Base-by-base conservation (phyloP, 352 stramenopile species). In the Ophiocytium majus region DNA sequence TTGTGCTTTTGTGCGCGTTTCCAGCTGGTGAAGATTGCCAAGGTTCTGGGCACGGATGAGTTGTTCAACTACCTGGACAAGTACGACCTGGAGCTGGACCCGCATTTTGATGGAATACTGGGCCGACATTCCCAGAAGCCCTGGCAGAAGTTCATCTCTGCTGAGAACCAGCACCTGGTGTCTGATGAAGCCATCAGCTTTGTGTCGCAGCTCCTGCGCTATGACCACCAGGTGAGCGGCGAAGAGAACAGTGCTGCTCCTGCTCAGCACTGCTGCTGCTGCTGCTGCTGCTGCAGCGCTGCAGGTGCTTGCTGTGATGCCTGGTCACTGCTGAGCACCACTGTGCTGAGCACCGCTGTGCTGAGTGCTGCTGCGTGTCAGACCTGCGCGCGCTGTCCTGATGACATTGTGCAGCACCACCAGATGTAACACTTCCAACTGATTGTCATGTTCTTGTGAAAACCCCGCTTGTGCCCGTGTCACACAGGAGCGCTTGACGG, bases 111-210 rank as follows among this genome's bases (percentile, higher is more conserved):
- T 90, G 96, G 96, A 35, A 97, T 99, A 83, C 89, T 99, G 17
- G 96, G 95, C 76, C 93, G 93, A 57, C 96, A 99, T 91, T 96
- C 94, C 63, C 98, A 98, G 90, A 99, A 99, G 85, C 95, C 97
- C 81, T 99, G 97, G 97, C 94, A 97, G 81, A 98, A 98, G 91
- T 99, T 99, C 90, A 94, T 99, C 85, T 99, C 95, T 63, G 88
- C 93, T 35, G 96, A 99, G 83, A 99, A 99, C 93, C 95, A 98
- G 89, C 95, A 99, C 89, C 91, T 99, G 49, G 94, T 99, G 31
- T 95, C 93, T 0, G 85, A 94, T 0, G 97, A 99, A 84, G 97
- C 97, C 63, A 94, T 99, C 66, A 96, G 98, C 89, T 99, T 99
- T 88, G 92, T 98, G 0, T 92, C 90, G 0, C 94, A 96, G 80